These are phyloP conservation scores for Leccinum subrobustum DNA, from an alignment of 1,284 basidiomycete genomes.

Conservation along the genomic window DNA sequence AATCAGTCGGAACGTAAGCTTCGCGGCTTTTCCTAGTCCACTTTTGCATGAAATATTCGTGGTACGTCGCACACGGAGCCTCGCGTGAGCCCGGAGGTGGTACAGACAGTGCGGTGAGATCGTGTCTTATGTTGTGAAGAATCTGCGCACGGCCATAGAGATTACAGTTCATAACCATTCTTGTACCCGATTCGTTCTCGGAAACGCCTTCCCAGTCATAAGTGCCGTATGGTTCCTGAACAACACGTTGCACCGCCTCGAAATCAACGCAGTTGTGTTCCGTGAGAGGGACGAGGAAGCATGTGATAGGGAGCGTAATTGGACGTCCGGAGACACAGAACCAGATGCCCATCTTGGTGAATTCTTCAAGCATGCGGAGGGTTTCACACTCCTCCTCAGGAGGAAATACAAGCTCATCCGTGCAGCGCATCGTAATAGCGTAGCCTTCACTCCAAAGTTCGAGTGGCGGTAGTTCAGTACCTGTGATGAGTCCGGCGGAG, in stretches of 20 bases:
- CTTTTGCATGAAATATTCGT: conserved; percentile 55
- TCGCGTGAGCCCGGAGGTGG: conserved; percentile 52
- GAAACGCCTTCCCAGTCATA: conserved; percentile 54
- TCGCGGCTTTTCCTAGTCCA: conserved; percentile 49
- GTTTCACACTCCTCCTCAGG: conserved; percentile 44
- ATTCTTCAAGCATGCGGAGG: conserved; percentile 55
- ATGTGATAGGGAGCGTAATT: conserved; percentile 47
- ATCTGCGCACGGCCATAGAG: conserved; percentile 55
- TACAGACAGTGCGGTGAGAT: conserved; percentile 60
- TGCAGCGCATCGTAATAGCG: conserved; percentile 39
- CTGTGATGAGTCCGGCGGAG: conserved; percentile 60
- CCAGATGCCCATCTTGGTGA: conserved; percentile 61
- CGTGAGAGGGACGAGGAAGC: conserved; percentile 63
- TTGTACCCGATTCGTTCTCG: conserved; percentile 44
- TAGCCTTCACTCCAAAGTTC: conserved; percentile 40
- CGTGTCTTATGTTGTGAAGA: conserved; percentile 55
- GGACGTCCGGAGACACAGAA: conserved; percentile 61
- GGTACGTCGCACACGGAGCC: conserved; percentile 48
- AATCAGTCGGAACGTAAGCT: conserved; percentile 48
- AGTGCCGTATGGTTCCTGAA: conserved; percentile 48
- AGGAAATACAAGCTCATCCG: conserved; percentile 41
- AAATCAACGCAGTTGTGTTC: conserved; percentile 53
- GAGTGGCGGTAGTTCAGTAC: conserved; percentile 49
- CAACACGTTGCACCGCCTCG: conserved; percentile 47
- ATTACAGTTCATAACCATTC: conserved; percentile 54